Percentiles rank a stretch among this genome's conserved stretches.
phyloP scores from a whole-genome alignment of 164 flowering plant genomes.

The Santalum album region DNA sequence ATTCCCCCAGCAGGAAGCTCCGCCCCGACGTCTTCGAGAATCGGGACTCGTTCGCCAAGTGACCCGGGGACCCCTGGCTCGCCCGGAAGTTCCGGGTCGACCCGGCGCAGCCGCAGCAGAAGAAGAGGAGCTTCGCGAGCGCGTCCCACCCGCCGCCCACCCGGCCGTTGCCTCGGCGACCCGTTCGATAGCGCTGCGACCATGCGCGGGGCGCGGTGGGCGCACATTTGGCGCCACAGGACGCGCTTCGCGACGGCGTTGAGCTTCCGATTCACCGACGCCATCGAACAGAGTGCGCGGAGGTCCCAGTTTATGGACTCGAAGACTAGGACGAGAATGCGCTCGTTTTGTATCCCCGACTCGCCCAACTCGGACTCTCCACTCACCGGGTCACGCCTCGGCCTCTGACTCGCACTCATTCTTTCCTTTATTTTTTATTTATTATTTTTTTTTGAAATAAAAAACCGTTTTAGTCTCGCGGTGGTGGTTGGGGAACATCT shows the following conservation, averaged over 20 bases:
- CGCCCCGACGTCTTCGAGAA: conserved; percentile 89
- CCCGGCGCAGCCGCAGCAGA: conserved; percentile 56
- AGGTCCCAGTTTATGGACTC: conserved; percentile 65
- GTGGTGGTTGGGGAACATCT: too few relatives aligned
- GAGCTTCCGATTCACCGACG: conserved; percentile 59
- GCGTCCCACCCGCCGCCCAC: conserved; percentile 66
- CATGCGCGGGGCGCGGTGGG: conserved; percentile 60
- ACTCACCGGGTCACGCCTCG: conserved; percentile 12
- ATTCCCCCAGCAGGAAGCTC: conserved; percentile 53
- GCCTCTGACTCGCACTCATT: conserved; percentile 24
- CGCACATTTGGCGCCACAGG: conserved; percentile 70
- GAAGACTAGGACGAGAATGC: conserved; percentile 45
- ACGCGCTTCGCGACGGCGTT: conserved; percentile 59
- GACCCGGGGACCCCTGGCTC: conserved; percentile 39
- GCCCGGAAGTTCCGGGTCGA: conserved; percentile 41
- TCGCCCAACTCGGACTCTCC: conserved; percentile 21
- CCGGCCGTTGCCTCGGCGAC: conserved; percentile 20
- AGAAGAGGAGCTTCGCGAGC: conserved; percentile 70
- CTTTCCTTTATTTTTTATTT: too few relatives aligned
- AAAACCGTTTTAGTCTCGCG: too few relatives aligned
- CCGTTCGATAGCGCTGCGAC: conserved; percentile 28
- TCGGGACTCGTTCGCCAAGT: conserved; percentile 42
- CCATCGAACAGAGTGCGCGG: conserved; percentile 34
- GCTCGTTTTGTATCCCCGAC: conserved; percentile 56
- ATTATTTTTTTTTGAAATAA: too few relatives aligned